Base-by-base conservation (phyloP, 139 green algal species). In the Deuterostichococcus epilithicus region DNA sequence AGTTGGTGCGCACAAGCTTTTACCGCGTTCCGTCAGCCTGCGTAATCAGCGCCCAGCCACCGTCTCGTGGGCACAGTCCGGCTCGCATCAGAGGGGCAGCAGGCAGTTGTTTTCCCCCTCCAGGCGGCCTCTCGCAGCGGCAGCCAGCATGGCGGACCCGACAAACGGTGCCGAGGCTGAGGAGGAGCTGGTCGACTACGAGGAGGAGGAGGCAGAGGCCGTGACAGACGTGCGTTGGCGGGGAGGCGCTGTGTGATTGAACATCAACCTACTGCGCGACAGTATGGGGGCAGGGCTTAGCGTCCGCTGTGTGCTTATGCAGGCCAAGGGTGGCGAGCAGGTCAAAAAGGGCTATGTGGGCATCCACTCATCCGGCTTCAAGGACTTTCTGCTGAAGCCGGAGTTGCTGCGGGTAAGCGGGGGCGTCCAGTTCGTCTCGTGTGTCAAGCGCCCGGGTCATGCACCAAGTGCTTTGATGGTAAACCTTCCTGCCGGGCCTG, bases 301-400 rank as follows among this genome's bases (percentile, higher is more conserved):
- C 81, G 28, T 86, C 80, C 15, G 84, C n/a, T n/a, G n/a, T n/a
- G n/a, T n/a, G n/a, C n/a, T 38, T 30, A 32, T 76, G 18, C 88
- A 90, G 76, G 81, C 73, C 60, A 89, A 91, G 72, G 80, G 68
- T 8, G 78, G 68, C 67, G 88, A 88, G n/a, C 47, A 84, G 45
- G 86, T 76, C 76, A 84, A 84, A 37, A 96, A 97, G 83, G 94
- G 96, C 47, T 98, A 98, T 82, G 94, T 99, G 13, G 94, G 94
- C 68, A 97, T 99, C 74, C 94, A 98, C 83, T 94, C 91, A 33
- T 94, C 92, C 3, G 95, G 96, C 42, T 99, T 99, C 90, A 97
- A 98, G 69, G 96, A 99, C 75, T 97, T 99, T 74, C 87, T 99
- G 63, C 85, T 99, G 13, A 97, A 97, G 83, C 90, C 93, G 1